Evolutionary conservation across 345 rosid genomes (phyloP).

Genomic region (Populus nigra): DNA sequence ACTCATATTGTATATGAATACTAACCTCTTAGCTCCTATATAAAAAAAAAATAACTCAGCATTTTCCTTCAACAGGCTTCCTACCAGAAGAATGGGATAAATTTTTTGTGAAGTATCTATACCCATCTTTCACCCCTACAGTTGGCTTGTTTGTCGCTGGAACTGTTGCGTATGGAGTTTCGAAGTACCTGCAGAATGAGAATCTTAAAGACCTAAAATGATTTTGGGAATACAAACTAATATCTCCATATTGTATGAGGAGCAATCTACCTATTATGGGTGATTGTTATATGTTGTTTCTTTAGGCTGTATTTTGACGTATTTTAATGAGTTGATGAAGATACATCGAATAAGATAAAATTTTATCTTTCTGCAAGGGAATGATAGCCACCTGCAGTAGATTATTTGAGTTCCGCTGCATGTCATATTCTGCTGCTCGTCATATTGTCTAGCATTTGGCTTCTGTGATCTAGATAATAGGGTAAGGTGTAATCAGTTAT

Average conservation of each 20-base stretch:
- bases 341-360: not conserved
- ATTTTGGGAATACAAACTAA: slow-evolving; percentile 7
- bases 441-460: not conserved
- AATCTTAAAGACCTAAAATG: slow-evolving; percentile 53
- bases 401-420: not conserved
- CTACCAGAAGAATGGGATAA: slow-evolving; percentile 83
- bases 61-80: slow-evolving; percentile 53
- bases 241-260: slow-evolving; percentile 9
- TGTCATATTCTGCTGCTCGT: not conserved
- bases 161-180: slow-evolving; percentile 67
- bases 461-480: not conserved
- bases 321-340: not conserved
- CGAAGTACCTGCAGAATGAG: slow-evolving; percentile 81
- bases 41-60: not conserved
- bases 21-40: not conserved
- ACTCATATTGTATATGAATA: slow-evolving; percentile 4
- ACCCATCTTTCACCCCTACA: slow-evolving; percentile 80
- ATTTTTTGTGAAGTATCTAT: slow-evolving; percentile 75
- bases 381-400: not conserved
- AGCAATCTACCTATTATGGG: not conserved
- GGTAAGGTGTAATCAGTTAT: not conserved
- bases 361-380: not conserved
- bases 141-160: slow-evolving; percentile 74
- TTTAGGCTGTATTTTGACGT: not conserved
- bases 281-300: not conserved